These are phyloP conservation scores for Ammopiptanthus mongolicus DNA, from an alignment of 306 rosid species.

Conservation along the genomic window DNA sequence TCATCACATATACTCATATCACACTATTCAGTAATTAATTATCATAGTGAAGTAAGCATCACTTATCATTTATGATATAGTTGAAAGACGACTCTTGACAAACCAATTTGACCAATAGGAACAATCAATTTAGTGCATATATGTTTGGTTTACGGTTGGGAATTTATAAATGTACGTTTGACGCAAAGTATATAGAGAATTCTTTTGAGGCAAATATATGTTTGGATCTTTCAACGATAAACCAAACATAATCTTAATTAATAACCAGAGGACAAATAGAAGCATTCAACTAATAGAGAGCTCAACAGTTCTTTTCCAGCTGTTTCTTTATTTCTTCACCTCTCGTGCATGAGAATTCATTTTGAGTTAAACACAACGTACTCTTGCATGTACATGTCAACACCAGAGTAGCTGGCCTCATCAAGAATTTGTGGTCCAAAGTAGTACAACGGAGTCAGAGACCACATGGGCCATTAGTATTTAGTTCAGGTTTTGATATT, in stretches of 20 bases:
- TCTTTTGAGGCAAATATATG: no score
- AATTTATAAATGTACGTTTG: no score
- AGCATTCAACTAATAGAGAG: not conserved
- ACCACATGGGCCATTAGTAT: not conserved
- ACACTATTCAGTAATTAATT: not conserved
- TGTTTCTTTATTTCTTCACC: not conserved
- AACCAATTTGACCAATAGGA: not conserved
- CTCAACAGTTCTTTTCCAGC: not conserved
- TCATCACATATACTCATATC: no score
- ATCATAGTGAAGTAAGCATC: not conserved
- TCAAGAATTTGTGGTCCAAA: not conserved
- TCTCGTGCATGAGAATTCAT: not conserved
- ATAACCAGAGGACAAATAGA: not conserved
- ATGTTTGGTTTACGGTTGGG: no score
- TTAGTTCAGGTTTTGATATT: not conserved
- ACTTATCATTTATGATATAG: not conserved
- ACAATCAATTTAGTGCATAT: not conserved
- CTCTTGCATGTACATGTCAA: conserved; percentile 10
- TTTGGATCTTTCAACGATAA: no score
- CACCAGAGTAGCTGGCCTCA: conserved; percentile 32
- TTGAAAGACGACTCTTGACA: not conserved
- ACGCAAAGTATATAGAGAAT: no score
- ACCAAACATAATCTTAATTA: no score
- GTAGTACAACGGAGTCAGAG: not conserved
- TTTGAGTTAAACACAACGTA: not conserved